Evolutionary conservation across 495 filamentous ascomycete species (phyloP).

Genomic region (Tetracladium marchalianum): DNA sequence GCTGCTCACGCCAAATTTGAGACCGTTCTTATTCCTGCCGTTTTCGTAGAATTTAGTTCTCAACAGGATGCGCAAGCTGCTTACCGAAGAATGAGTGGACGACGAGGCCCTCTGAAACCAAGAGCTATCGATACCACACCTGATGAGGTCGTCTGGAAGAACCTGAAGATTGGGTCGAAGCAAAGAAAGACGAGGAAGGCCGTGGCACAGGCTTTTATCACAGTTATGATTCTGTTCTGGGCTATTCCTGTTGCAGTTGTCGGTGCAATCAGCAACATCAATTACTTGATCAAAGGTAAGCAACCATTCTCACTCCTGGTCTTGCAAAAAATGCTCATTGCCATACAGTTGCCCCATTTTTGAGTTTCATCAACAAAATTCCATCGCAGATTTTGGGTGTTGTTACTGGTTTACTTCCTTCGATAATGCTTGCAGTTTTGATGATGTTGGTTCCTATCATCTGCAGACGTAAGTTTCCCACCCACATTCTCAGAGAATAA

Average conservation of each 20-base stretch:
- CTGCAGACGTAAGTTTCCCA: slow-evolving; percentile 36
- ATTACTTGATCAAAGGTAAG: slow-evolving; percentile 46
- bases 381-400: slow-evolving; percentile 67
- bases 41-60: slow-evolving; percentile 80
- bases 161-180: slow-evolving; percentile 80
- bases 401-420: slow-evolving; percentile 75
- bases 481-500: slow-evolving; percentile 7
- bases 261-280: slow-evolving; percentile 83
- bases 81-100: slow-evolving; percentile 73
- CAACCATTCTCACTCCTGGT: slow-evolving; percentile 16
- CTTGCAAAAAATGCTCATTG: not conserved
- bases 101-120: slow-evolving; percentile 77
- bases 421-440: slow-evolving; percentile 67
- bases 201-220: slow-evolving; percentile 57
- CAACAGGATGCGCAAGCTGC: slow-evolving; percentile 78
- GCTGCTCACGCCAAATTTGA: slow-evolving; percentile 58
- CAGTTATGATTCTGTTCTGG: slow-evolving; percentile 89
- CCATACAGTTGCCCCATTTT: slow-evolving; percentile 20
- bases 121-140: slow-evolving; percentile 77
- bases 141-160: slow-evolving; percentile 79
- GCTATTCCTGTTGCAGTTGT: slow-evolving; percentile 85
- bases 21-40: slow-evolving; percentile 55
- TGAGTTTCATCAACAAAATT: slow-evolving; percentile 58
- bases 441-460: slow-evolving; percentile 86
- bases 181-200: slow-evolving; percentile 63